Percentiles rank a stretch among this genome's conserved stretches.
phyloP scores from a whole-genome alignment of 2,329 filamentous ascomycete species.

The Neurospora crassa region DNA sequence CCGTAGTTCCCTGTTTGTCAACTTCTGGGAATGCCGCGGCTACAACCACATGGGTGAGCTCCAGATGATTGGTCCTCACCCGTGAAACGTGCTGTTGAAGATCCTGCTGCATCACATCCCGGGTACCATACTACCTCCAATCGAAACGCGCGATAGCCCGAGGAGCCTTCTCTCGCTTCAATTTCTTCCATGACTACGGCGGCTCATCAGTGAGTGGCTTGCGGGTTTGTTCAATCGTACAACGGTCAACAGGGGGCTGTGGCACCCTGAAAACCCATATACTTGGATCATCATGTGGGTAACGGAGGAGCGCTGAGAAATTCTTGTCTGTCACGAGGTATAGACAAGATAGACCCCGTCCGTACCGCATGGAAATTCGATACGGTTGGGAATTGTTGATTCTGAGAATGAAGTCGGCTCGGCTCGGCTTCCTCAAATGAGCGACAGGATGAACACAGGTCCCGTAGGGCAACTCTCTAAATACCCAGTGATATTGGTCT shows the following conservation, averaged over 20 bases:
- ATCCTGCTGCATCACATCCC: neutral
- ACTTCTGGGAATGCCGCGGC: neutral
- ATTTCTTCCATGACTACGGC: neutral
- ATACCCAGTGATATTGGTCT: neutral
- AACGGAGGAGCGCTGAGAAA: neutral
- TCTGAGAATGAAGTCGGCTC: neutral
- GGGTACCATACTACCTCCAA: neutral
- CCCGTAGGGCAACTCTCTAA: neutral
- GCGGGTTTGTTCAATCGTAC: neutral
- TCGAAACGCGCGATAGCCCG: neutral
- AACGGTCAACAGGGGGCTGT: neutral
- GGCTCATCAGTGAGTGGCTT: neutral
- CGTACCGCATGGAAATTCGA: neutral
- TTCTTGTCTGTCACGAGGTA: neutral
- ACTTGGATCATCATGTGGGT: neutral
- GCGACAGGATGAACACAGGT: neutral
- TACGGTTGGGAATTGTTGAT: neutral
- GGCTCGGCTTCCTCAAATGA: neutral
- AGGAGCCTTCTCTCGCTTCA: neutral
- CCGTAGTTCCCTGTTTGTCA: neutral
- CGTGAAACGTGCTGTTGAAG: neutral
- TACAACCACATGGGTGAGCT: neutral
- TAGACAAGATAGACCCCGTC: neutral
- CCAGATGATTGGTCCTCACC: neutral
- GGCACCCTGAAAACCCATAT: neutral